Percentiles rank a stretch among this genome's conserved stretches.
phyloP scores from a whole-genome alignment of 306 rosid species.

The Benincasa hispida region DNA sequence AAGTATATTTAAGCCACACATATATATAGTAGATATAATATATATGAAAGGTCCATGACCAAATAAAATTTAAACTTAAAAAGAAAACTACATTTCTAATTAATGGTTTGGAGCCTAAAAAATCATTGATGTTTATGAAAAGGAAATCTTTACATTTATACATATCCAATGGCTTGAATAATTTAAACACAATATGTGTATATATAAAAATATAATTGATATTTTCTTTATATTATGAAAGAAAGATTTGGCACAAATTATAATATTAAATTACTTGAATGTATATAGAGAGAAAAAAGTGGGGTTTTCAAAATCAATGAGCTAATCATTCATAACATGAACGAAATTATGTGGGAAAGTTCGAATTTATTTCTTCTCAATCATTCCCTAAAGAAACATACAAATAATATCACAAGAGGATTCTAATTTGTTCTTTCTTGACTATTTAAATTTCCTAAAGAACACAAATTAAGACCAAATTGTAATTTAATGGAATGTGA shows the following conservation, averaged over 20 bases:
- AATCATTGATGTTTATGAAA: background rate
- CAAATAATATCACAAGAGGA: background rate
- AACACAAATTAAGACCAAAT: background rate
- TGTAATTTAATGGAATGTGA: background rate
- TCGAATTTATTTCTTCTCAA: background rate
- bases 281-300: background rate
- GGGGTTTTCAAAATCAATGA: conserved; percentile 1
- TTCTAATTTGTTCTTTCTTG: background rate
- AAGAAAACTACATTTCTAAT: background rate
- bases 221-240: background rate
- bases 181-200: background rate
- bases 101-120: background rate
- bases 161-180: background rate
- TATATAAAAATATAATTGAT: background rate
- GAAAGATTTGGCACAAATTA: background rate
- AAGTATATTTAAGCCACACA: too few species aligned
- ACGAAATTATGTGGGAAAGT: background rate
- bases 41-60: too few species aligned
- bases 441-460: background rate
- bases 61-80: background rate
- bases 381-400: background rate
- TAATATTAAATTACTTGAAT: background rate
- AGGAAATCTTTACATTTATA: background rate
- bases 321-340: background rate
- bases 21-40: too few species aligned